Evolutionary conservation across 202 grass and related monocot genomes (phyloP).

Genomic region (Carex arenaria): DNA sequence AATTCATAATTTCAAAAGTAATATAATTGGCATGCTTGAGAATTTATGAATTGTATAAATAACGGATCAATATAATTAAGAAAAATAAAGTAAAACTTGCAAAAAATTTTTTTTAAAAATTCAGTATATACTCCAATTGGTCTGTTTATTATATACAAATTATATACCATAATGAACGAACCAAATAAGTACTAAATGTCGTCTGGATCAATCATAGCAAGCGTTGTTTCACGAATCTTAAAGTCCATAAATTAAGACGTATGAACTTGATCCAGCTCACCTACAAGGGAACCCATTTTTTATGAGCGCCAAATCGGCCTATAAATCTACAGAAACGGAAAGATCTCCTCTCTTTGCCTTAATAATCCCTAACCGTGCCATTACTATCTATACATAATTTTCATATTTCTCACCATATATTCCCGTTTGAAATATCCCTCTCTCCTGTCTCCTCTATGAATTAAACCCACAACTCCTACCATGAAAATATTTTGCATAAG

Average conservation of each 20-base stretch:
- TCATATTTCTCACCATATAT: not conserved
- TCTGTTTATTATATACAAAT: no score
- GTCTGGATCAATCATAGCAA: not conserved
- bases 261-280: not conserved
- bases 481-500: not conserved
- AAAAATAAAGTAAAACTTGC: no score
- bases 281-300: conserved; percentile 12
- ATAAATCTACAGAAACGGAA: conserved; percentile 28
- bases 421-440: not conserved
- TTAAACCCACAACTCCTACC: not conserved
- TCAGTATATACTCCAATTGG: not conserved
- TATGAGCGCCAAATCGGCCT: conserved; percentile 25
- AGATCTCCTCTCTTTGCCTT: conserved; percentile 5
- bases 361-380: not conserved
- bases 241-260: conserved; percentile 4
- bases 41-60: no score
- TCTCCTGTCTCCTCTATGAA: not conserved
- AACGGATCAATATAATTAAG: no score
- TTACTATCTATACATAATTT: not conserved
- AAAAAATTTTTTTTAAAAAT: no score
- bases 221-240: conserved; percentile 4
- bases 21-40: no score
- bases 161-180: not conserved
- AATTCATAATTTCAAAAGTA: no score
- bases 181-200: not conserved